Conservation (phyloP, 768 basidiomycete genomes). For the Hygrophorus russula region DNA sequence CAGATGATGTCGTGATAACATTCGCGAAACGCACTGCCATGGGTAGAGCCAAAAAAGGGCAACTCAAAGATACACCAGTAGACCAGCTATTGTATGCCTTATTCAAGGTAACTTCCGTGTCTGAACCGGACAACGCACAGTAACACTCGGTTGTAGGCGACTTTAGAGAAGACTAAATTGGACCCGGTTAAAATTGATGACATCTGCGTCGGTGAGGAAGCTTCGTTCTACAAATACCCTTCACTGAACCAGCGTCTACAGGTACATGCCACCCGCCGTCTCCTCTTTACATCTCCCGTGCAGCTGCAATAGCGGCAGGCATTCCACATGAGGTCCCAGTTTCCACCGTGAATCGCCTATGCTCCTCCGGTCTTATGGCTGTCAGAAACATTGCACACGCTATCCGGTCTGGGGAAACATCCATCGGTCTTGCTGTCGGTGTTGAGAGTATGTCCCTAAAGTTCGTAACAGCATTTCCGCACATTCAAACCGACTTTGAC, state of each 20-base stretch:
- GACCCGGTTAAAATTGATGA: slow-evolving; percentile 69
- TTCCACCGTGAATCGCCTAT: slow-evolving; percentile 85
- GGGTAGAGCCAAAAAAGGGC: slow-evolving; percentile 83
- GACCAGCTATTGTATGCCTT: slow-evolving; percentile 80
- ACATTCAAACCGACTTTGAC: neutral
- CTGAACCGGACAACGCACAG: neutral
- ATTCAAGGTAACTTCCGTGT: slow-evolving; percentile 48
- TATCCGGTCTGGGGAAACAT: slow-evolving; percentile 73
- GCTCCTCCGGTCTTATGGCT: slow-evolving; percentile 92
- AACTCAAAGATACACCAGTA: slow-evolving; percentile 77
- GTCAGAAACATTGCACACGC: slow-evolving; percentile 83
- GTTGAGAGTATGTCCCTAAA: slow-evolving; percentile 79
- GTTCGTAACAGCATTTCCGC: slow-evolving; percentile 24
- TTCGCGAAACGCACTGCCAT: slow-evolving; percentile 87
- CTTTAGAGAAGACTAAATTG: slow-evolving; percentile 52
- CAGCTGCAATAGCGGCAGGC: slow-evolving; percentile 81
- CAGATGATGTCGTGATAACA: slow-evolving; percentile 83
- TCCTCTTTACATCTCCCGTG: slow-evolving; percentile 72
- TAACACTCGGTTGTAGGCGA: slow-evolving; percentile 33
- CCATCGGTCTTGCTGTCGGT: slow-evolving; percentile 78
- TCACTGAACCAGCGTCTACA: slow-evolving; percentile 14
- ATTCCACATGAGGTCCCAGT: slow-evolving; percentile 83
- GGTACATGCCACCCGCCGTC: slow-evolving; percentile 80
- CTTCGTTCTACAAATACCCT: neutral
- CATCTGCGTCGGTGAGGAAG: slow-evolving; percentile 65